Base-by-base conservation (phyloP, 345 rosid genomes). In the Corchorus capsularis region DNA sequence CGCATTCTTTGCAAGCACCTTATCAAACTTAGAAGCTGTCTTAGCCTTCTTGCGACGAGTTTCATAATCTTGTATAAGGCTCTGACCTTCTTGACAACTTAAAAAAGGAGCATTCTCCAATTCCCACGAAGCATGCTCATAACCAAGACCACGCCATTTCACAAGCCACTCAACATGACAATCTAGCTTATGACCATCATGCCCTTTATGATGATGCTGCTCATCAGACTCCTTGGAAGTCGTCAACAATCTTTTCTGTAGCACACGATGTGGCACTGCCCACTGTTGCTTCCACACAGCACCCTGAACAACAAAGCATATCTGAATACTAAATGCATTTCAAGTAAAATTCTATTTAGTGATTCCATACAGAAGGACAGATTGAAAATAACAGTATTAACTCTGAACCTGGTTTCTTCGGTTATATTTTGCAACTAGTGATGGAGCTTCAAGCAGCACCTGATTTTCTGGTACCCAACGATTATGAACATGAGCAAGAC, bases 401-500 rank as follows among this genome's bases (percentile, higher is more conserved):
- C 34, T 63, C 34, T 4, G n/a, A 47, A 87, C 93, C 91, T 87
- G 81, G 56, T 60, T 80, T 72, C 66, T 84, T 45, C 16, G 59
- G 75, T 82, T 81, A 82, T 84, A 89, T 60, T 78, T 79, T 46
- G 82, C 84, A 80, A 80, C 52, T 41, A 87, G 88, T 2, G 74
- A 75, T 46, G 88, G 87, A 79, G 82, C 85, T 80, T 86, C 83
- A 78, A 62, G 74, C 70, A 82, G 79, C 66, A 86, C 60, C 62
- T 83, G 77, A 61, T 65, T 73, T 75, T 87, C 93, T 12, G 86
- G 77, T n/a, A 89, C 70, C 91, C 91, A 89, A n/a, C 78, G 63
- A 72, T 89, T 89, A 72, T 89, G 89, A 82, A 84, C 82, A 83
- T 87, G 93, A 60, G 93, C 87, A 69, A 86, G 87, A 80, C 88